These are phyloP conservation scores for Diplodia corticola DNA, from an alignment of 2,329 filamentous ascomycete species.

Conservation along the genomic window DNA sequence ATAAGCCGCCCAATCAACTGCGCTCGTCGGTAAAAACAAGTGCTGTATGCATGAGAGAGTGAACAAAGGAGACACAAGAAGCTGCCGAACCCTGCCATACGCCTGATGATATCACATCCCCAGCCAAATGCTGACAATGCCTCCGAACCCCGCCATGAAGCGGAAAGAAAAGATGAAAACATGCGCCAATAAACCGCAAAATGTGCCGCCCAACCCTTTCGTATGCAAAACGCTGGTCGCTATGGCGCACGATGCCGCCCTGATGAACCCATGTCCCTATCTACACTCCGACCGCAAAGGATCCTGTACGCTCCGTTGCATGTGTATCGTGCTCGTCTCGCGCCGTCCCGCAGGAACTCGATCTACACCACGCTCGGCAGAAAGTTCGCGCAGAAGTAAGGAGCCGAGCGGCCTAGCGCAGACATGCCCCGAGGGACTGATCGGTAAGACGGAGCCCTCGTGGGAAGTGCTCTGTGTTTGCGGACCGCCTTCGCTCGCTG, in stretches of 20 bases:
- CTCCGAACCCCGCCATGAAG: not conserved
- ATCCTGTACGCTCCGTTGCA: not conserved
- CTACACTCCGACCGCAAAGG: not conserved
- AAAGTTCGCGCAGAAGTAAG: not conserved
- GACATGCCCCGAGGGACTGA: not conserved
- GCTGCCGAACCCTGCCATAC: constrained; percentile 7
- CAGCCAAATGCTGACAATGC: constrained; percentile 13
- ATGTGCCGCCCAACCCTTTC: constrained; percentile 19
- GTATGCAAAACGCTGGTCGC: constrained; percentile 20
- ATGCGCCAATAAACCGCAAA: constrained; percentile 6
- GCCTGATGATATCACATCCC: constrained; percentile 21
- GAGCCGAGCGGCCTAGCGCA: not conserved
- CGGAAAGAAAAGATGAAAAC: constrained; percentile 6
- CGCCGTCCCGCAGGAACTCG: not conserved
- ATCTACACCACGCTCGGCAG: not conserved
- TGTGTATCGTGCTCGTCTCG: not conserved
- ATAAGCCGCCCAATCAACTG: constrained; percentile 3
- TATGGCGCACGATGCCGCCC: constrained; percentile 15
- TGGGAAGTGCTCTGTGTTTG: not conserved
- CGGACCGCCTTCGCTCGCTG: not conserved
- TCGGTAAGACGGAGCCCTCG: not conserved
- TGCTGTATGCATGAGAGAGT: not conserved
- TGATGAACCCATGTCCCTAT: not conserved
- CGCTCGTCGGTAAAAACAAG: constrained; percentile 5
- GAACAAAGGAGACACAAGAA: not conserved